Conservation (phyloP, 139 green algal genomes). For the Eudorina sp. region DNA sequence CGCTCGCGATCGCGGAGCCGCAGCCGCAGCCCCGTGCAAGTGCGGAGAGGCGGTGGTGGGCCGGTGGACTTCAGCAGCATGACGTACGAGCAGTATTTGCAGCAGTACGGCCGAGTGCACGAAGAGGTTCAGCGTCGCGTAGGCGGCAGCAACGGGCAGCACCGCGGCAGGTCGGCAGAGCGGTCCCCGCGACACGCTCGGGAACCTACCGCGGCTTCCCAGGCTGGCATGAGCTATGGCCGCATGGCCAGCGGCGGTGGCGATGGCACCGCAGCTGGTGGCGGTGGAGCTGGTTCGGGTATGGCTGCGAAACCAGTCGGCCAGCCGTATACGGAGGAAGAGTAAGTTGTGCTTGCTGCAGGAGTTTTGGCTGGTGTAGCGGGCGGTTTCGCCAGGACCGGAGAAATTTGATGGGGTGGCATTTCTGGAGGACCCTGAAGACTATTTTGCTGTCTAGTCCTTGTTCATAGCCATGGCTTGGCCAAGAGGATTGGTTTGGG, state of each 20-base stretch:
- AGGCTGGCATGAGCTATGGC: not conserved
- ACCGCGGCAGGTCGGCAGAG: slow-evolving; percentile 3
- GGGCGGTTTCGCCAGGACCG: not conserved
- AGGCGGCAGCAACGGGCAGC: not conserved
- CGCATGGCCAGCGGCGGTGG: not conserved
- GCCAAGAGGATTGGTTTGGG: too few relatives aligned
- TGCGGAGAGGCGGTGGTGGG: not conserved
- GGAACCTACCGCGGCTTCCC: slow-evolving; percentile 17
- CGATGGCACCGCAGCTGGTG: not conserved
- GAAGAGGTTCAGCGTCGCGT: slow-evolving; percentile 10
- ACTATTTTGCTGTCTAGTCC: too few relatives aligned
- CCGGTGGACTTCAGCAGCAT: slow-evolving; percentile 60
- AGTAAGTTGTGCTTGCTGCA: slow-evolving; percentile 37
- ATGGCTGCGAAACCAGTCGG: slow-evolving; percentile 26
- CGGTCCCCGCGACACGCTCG: slow-evolving; percentile 6
- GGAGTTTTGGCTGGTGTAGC: slow-evolving; percentile 5
- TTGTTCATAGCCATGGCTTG: too few relatives aligned
- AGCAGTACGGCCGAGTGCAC: slow-evolving; percentile 59
- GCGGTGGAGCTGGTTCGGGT: slow-evolving; percentile 28
- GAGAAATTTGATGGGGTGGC: too few relatives aligned
- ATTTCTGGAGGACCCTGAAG: too few relatives aligned
- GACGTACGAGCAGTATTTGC: slow-evolving; percentile 72
- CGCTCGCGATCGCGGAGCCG: slow-evolving; percentile 15
- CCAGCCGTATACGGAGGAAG: slow-evolving; percentile 49
- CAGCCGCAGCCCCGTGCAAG: slow-evolving; percentile 37